phyloP scores from a whole-genome alignment of 1,284 basidiomycete species.

The Ganoderma sinense region DNA sequence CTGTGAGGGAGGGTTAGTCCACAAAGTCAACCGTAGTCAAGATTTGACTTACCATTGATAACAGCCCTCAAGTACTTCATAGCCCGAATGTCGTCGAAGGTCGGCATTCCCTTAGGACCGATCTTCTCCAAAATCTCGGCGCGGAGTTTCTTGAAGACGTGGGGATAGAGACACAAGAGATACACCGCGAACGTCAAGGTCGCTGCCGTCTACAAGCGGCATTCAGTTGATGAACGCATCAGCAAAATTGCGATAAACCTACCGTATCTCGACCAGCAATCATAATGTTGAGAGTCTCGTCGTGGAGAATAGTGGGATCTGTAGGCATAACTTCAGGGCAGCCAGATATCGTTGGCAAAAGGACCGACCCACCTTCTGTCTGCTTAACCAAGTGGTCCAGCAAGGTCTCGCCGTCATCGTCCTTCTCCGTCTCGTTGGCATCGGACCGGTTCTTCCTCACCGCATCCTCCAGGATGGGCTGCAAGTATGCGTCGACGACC shows the following conservation, averaged over 20 bases:
- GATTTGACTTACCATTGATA: conserved; percentile 31
- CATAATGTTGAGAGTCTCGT: conserved; percentile 50
- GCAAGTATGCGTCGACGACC: conserved; percentile 31
- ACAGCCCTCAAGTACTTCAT: conserved; percentile 49
- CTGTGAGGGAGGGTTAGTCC: conserved; percentile 19
- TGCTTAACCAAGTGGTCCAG: conserved; percentile 48
- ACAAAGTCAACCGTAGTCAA: neutral
- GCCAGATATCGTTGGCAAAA: neutral
- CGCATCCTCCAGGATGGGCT: conserved; percentile 52
- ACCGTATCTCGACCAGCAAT: conserved; percentile 52
- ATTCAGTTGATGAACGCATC: neutral
- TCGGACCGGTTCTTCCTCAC: conserved; percentile 39
- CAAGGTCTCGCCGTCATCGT: conserved; percentile 41
- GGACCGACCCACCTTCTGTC: conserved; percentile 36
- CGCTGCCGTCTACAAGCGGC: conserved; percentile 39
- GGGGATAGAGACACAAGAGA: conserved; percentile 49
- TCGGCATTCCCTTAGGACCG: conserved; percentile 43
- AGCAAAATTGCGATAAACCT: conserved; percentile 11
- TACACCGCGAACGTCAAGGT: conserved; percentile 50
- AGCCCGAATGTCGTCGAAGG: conserved; percentile 47
- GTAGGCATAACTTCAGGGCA: neutral
- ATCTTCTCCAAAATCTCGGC: conserved; percentile 49
- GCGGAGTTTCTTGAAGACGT: conserved; percentile 45
- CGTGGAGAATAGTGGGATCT: conserved; percentile 40
- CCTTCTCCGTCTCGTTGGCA: conserved; percentile 21